phyloP scores from a whole-genome alignment of 257 asterid genomes.

The Salvia splendens region DNA sequence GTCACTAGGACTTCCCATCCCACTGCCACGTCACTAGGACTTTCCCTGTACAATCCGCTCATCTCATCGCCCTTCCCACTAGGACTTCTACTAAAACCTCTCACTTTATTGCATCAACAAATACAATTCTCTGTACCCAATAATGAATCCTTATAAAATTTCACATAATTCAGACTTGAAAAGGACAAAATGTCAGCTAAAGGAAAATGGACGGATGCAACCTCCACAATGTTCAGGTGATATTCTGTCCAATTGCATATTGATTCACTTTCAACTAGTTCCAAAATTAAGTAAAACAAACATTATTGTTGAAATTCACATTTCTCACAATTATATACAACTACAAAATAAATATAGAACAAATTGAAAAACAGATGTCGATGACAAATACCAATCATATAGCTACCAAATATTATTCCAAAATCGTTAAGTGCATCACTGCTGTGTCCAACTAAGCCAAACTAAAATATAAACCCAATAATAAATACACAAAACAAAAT shows the following conservation, averaged over 20 bases:
- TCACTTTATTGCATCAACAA: no score
- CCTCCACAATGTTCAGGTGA: not conserved
- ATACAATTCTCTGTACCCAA: not conserved
- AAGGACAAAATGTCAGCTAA: no score
- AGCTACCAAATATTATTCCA: not conserved
- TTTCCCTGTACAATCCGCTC: no score
- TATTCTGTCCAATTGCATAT: not conserved
- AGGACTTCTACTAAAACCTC: no score
- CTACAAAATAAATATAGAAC: not conserved
- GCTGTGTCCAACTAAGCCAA: slow-evolving; percentile 49
- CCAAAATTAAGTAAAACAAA: not conserved
- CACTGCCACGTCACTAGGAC: no score
- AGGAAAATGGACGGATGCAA: not conserved
- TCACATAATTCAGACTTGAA: not conserved
- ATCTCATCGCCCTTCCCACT: no score
- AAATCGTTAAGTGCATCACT: slow-evolving; percentile 28
- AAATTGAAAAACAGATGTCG: not conserved
- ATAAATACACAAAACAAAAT: not conserved
- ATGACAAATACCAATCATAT: not conserved
- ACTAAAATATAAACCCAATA: not conserved
- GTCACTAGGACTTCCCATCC: no score
- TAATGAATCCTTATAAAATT: not conserved
- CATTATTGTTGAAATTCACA: not conserved
- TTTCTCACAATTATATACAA: not conserved
- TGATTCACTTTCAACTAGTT: not conserved